These are phyloP conservation scores for Serendipita sp. DNA, from an alignment of 768 basidiomycete species.

Conservation along the genomic window DNA sequence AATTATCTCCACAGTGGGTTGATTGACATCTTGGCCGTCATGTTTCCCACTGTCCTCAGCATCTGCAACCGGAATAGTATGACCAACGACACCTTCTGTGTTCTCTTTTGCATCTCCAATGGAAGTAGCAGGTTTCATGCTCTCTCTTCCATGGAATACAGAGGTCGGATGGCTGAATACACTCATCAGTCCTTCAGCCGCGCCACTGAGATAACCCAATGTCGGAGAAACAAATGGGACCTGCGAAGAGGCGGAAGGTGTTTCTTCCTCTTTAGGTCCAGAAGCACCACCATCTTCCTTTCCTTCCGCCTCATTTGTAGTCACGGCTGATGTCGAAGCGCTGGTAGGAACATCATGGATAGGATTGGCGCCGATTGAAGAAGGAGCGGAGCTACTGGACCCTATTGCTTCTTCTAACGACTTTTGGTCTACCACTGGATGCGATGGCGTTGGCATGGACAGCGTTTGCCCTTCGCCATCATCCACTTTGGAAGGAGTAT, in stretches of 20 bases:
- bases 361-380: too few relatives aligned
- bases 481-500: background rate
- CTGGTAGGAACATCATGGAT: too few relatives aligned
- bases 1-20: background rate
- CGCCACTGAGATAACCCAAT: background rate
- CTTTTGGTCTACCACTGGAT: background rate
- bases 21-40: background rate
- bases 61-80: background rate
- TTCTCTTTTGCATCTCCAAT: background rate
- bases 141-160: background rate
- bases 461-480: background rate
- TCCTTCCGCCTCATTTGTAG: too few relatives aligned
- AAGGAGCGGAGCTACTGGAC: background rate
- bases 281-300: background rate
- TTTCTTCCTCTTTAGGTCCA: background rate
- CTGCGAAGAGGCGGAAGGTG: background rate
- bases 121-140: background rate
- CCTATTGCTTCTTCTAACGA: background rate
- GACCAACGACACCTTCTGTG: background rate
- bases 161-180: background rate
- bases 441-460: background rate
- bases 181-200: background rate
- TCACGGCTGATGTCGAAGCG: too few relatives aligned
- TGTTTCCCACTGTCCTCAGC: background rate
- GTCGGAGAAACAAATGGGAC: background rate